Evolutionary conservation across 441 rosid genomes (phyloP).

Genomic region (Oxalis stricta): DNA sequence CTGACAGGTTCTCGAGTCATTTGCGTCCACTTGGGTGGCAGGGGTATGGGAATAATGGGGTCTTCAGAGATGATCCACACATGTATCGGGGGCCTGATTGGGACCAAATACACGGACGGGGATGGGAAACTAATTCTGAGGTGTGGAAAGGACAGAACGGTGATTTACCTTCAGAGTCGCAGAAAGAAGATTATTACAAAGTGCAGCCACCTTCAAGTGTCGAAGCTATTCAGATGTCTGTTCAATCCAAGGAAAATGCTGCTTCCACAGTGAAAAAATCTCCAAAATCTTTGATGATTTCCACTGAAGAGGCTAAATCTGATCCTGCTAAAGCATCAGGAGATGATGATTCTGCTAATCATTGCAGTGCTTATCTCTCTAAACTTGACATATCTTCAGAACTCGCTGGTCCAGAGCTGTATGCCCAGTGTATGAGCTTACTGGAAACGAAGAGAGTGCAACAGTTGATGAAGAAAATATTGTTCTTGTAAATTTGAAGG

Average conservation of each 20-base stretch:
- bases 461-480: constrained; percentile 25
- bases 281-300: constrained; percentile 20
- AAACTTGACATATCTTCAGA: constrained; percentile 76
- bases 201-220: constrained; percentile 32
- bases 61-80: constrained; percentile 75
- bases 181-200: constrained; percentile 44
- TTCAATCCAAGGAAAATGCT: constrained; percentile 21
- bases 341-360: constrained; percentile 14
- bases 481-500: constrained; percentile 57
- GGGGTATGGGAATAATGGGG: constrained; percentile 61
- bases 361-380: constrained; percentile 47
- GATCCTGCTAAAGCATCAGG: too few relatives aligned
- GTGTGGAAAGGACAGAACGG: constrained; percentile 77
- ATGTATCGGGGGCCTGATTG: constrained; percentile 65
- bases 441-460: constrained; percentile 23
- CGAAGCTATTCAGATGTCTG: constrained; percentile 28
- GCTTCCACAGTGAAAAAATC: constrained; percentile 31
- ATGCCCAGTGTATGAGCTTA: constrained; percentile 29
- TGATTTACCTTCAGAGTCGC: constrained; percentile 45
- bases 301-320: constrained; percentile 18
- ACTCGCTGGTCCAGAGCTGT: constrained; percentile 59
- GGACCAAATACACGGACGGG: constrained; percentile 67
- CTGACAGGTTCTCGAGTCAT: constrained; percentile 76
- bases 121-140: constrained; percentile 70
- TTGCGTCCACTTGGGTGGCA: constrained; percentile 95